Percentiles rank a stretch among this genome's conserved stretches.
These are phyloP conservation scores for Colletotrichum sp. DNA, from an alignment of 2,329 filamentous ascomycete genomes.

Conservation along the genomic window DNA sequence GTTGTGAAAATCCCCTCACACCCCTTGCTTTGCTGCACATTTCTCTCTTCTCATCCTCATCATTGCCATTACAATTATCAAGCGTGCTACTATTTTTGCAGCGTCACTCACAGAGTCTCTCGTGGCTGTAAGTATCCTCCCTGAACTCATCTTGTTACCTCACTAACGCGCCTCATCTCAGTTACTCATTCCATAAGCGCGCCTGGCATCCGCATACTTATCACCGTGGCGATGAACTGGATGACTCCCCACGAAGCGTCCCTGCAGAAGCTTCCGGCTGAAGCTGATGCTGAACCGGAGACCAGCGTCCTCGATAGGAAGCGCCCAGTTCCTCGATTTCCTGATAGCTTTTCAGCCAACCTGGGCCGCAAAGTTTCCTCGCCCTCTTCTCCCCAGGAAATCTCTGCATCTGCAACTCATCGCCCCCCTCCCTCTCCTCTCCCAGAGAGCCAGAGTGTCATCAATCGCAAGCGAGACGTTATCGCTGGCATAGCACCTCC, in stretches of 20 bases:
- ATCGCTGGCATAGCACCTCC: not conserved
- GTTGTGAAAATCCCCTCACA: not conserved
- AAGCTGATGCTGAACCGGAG: constrained; percentile 6
- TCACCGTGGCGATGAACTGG: not conserved
- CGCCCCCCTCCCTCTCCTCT: not conserved
- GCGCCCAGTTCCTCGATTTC: constrained; percentile 9
- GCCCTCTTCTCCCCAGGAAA: not conserved
- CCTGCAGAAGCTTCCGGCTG: constrained; percentile 2
- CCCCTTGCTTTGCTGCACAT: not conserved
- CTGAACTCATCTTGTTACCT: not conserved
- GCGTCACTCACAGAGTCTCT: not conserved
- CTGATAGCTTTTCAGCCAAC: constrained; percentile 18
- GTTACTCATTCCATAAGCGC: not conserved
- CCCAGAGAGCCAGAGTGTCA: not conserved
- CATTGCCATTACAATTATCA: not conserved
- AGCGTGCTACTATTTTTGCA: not conserved
- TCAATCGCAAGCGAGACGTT: constrained; percentile 10
- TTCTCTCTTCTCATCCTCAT: not conserved
- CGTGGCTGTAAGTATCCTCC: not conserved
- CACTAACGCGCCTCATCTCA: not conserved
- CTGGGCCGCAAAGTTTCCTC: constrained; percentile 6
- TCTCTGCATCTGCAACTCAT: not conserved
- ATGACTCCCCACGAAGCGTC: not conserved
- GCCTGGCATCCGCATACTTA: not conserved
- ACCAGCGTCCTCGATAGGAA: constrained; percentile 17